These are phyloP conservation scores for Effrenium voratum DNA, from an alignment of 73 alveolate genomes.

Conservation along the genomic window DNA sequence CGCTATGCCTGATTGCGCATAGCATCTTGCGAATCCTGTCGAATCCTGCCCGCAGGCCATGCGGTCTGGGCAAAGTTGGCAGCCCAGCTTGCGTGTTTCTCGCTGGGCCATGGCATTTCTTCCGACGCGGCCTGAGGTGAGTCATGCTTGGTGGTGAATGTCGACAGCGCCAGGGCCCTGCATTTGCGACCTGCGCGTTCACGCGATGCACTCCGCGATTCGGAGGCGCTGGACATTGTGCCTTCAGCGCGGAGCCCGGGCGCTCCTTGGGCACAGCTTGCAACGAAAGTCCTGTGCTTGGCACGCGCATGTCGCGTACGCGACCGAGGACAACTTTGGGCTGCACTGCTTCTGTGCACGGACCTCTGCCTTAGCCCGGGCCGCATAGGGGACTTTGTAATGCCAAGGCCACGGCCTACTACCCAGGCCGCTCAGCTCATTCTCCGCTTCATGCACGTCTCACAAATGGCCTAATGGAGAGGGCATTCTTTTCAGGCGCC, in stretches of 20 bases:
- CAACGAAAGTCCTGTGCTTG: background rate
- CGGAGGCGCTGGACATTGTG: background rate
- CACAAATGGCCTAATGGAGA: too few species aligned
- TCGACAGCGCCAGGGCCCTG: background rate
- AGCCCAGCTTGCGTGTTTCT: background rate
- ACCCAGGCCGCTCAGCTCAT: background rate
- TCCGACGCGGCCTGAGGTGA: background rate
- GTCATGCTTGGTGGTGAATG: background rate
- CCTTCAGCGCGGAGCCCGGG: background rate
- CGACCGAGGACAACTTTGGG: constrained; percentile 19
- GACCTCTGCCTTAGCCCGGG: background rate
- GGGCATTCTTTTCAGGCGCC: background rate
- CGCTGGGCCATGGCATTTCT: background rate
- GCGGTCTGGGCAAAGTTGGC: background rate
- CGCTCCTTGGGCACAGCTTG: background rate
- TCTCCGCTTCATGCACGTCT: too few species aligned
- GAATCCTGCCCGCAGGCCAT: background rate
- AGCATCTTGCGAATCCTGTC: too few species aligned
- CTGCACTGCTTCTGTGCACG: background rate
- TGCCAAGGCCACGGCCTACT: constrained; percentile 3
- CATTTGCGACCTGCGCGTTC: background rate
- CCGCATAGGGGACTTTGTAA: background rate
- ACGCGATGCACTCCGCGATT: background rate
- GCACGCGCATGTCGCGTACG: background rate
- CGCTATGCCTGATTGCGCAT: too few species aligned